phyloP scores from a whole-genome alignment of 2,329 filamentous ascomycete species.

The Cercospora canescens region DNA sequence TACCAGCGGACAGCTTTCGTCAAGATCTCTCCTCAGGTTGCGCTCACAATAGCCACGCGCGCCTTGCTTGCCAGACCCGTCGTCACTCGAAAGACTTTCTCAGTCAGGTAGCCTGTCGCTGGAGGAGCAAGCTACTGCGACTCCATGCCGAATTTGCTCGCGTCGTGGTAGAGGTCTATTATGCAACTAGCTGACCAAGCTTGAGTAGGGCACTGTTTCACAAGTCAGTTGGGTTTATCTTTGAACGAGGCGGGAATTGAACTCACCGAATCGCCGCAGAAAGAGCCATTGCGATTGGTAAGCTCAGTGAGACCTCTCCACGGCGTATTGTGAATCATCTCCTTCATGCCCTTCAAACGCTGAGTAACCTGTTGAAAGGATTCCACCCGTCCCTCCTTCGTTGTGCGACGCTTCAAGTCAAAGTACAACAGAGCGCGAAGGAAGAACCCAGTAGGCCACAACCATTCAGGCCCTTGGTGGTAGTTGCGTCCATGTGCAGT shows the following conservation, averaged over 20 bases:
- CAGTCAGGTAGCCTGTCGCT: slow-evolving; percentile 9
- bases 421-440: slow-evolving; percentile 88
- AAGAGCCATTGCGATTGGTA: slow-evolving; percentile 83
- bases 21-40: not conserved
- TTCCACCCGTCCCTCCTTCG: slow-evolving; percentile 70
- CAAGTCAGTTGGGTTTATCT: slow-evolving; percentile 31
- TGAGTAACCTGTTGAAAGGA: slow-evolving; percentile 93
- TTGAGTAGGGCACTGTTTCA: slow-evolving; percentile 78
- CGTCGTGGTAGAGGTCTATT: slow-evolving; percentile 95
- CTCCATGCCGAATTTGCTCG: slow-evolving; percentile 39
- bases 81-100: not conserved
- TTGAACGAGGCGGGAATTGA: not conserved
- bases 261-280: slow-evolving; percentile 84
- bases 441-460: slow-evolving; percentile 97
- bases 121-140: slow-evolving; percentile 13
- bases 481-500: slow-evolving; percentile 96
- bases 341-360: slow-evolving; percentile 78
- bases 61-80: not conserved
- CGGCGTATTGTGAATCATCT: slow-evolving; percentile 73
- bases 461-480: slow-evolving; percentile 96
- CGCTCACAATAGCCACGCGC: not conserved
- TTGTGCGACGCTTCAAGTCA: slow-evolving; percentile 71
- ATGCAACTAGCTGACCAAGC: slow-evolving; percentile 94
- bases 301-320: slow-evolving; percentile 94
- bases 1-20: not conserved